These are phyloP conservation scores for Ceratobasidium sp. DNA, from an alignment of 1,284 basidiomycete genomes.

Conservation along the genomic window DNA sequence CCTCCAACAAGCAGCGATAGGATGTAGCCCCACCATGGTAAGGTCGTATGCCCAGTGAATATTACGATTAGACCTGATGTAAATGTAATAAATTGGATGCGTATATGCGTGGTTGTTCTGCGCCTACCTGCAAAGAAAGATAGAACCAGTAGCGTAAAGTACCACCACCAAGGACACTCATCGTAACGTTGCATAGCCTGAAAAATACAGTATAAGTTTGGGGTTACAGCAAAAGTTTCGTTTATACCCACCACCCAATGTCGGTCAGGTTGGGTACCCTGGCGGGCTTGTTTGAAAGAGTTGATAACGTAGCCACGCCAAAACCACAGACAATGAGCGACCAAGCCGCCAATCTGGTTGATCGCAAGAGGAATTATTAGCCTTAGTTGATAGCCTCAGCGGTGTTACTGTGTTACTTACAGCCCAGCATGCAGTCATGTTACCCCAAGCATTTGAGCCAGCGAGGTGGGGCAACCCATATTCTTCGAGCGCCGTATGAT, in stretches of 20 bases:
- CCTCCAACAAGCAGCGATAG: conserved; percentile 59
- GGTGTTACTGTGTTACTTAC: conserved; percentile 54
- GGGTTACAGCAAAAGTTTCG: not conserved
- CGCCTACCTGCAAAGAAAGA: conserved; percentile 65
- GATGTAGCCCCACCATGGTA: conserved; percentile 72
- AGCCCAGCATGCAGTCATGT: conserved; percentile 63
- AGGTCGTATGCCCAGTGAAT: conserved; percentile 67
- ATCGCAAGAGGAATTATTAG: conserved; percentile 45
- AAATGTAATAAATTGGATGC: not conserved
- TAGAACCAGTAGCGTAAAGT: conserved; percentile 60
- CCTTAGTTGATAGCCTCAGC: not conserved
- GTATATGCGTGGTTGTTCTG: not conserved
- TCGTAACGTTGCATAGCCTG: conserved; percentile 64
- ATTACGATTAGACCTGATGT: conserved; percentile 66
- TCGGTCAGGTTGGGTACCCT: conserved; percentile 64
- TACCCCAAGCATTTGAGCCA: conserved; percentile 69
- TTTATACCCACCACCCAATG: conserved; percentile 62
- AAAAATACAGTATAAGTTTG: conserved; percentile 53
- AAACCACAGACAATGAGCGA: conserved; percentile 70
- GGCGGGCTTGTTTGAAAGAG: conserved; percentile 63
- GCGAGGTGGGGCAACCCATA: conserved; percentile 65
- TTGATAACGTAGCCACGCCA: conserved; percentile 65
- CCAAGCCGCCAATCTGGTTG: conserved; percentile 67
- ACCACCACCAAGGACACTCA: conserved; percentile 73
- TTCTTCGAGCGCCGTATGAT: conserved; percentile 65